Evolutionary conservation across 2,329 filamentous ascomycete species (phyloP).

Genomic region (Penicillium sp.): DNA sequence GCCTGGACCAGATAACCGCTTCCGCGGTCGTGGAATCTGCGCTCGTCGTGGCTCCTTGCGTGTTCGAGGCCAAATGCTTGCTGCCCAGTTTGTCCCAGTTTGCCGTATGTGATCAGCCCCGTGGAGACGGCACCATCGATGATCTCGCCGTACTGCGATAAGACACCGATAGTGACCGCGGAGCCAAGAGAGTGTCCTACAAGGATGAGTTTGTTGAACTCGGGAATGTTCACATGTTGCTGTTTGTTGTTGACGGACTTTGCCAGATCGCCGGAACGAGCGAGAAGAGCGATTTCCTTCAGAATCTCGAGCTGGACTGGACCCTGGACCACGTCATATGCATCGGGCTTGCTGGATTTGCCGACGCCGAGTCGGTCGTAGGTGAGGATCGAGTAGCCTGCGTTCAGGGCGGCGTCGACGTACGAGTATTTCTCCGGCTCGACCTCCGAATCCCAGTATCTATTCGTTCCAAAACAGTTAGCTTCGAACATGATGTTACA

Average conservation of each 20-base stretch:
- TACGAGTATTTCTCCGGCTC: slow-evolving; percentile 7
- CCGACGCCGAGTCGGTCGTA: slow-evolving; percentile 13
- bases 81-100: not conserved
- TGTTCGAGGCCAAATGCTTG: not conserved
- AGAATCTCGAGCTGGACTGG: slow-evolving; percentile 4
- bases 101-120: not conserved
- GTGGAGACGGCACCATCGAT: slow-evolving; percentile 8
- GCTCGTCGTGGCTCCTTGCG: not conserved
- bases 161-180: not conserved
- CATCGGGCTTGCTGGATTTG: slow-evolving; percentile 1
- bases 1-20: slow-evolving; percentile 6
- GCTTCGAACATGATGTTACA: not conserved
- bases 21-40: not conserved
- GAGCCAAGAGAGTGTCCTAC: slow-evolving; percentile 8
- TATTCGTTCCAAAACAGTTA: not conserved
- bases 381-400: slow-evolving; percentile 12
- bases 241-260: no score
- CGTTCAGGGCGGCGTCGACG: not conserved
- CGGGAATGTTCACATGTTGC: not conserved
- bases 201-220: slow-evolving; percentile 3
- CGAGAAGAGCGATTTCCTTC: not conserved
- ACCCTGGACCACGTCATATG: slow-evolving; percentile 1
- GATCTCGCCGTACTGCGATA: not conserved
- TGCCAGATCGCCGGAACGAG: not conserved
- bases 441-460: slow-evolving; percentile 3